Evolutionary conservation across 1,139 yeast genomes (phyloP), one percentile per base, ranked within the genome.

Genomic region (Yamadazyma sp.): DNA sequence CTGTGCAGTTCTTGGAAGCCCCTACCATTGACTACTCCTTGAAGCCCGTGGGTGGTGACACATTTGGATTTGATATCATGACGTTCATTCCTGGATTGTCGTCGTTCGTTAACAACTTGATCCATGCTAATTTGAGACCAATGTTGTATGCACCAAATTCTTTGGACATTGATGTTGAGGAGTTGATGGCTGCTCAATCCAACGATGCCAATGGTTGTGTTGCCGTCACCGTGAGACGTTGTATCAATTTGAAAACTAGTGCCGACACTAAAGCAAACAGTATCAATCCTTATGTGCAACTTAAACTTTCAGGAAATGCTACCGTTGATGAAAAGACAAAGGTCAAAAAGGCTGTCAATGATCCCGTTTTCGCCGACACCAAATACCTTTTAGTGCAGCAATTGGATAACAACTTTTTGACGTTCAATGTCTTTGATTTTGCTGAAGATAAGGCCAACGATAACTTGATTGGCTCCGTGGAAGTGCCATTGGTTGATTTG

Each of bases 11-110:
- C 52, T 67, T 85, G 54, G 92, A 85, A 57, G 84, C 90, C 18
- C 92, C 94, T 29, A 69, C 73, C 16, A 82, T 85, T 54, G 90
- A 82, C 56, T 85, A 84, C 57, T 82, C 81, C 15, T 75, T 86
- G 64, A 85, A 85, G 55, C 95, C 95, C n/a, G 84, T 85, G 39
- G 92, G 92, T 58, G 94, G 94, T 63, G 90, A 85, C 56, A 81
- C 89, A 13, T 72, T 85, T 44, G 95, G 95, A 46, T 57, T 86
- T 39, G 95, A 86, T 64, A 77, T 86, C 46, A 86, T 86, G 94
- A 80, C 90, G 1, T 73, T 84, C 49, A 75, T 86, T 47, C 95
- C 95, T 4, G 92, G 92, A 44, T 76, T 86, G 54, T 74, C 87
- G 25, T 68, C 80, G n/a, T 80, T 84, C 53, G 89, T 86, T 39